Base-by-base conservation (phyloP, 164 flowering plant species). In the Houttuynia cordata region DNA sequence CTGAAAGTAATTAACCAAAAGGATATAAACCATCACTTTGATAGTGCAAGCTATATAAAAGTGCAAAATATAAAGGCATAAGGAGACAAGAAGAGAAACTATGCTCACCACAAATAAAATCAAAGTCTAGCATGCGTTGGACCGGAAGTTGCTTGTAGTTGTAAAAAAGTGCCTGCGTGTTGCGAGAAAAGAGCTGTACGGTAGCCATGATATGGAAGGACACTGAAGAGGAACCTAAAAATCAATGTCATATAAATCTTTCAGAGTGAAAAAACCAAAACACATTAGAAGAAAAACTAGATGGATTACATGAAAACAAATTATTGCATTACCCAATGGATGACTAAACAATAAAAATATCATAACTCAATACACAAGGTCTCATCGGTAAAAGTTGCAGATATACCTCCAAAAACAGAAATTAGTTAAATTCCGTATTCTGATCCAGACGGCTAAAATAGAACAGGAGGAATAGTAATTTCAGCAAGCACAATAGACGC, bases 91-190 rank as follows among this genome's bases (percentile, higher is more conserved):
- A 52, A 50, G 23, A 51, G 13, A 25, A 58, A 20, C 4, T 9
- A 53, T 53, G 61, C 85, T 34, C 59, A 90, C 99, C 97, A 60
- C 99, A 93, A 60, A 93, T 91, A 72, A 93, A 93, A 73, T 93
- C 99, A 71, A 93, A 93, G 74, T 93, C 98, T 74, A 93, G 98
- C 98, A 93, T 93, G 68, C 96, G 86, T 68, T 93, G 97, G 53
- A 93, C 83, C 3, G 97, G 98, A 62, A 93, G 96, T 62, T 90
- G 96, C 79, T 93, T 93, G 68, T 86, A 93, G 72, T 93, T 93
- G 73, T 88, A 93, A 71, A 93, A 93, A 58, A 93, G 69, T 51
- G 98, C 98, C 73, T 93, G 99, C 45, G 99, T 88, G 13, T 86
- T 83, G 61, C 76, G 81, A 30, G 99, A 93, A 63, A 93, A 90